Percentiles rank a stretch among this genome's conserved stretches.
Evolutionary conservation across 108 stramenopile genomes (phyloP).

Genomic region (Epipyxis sp.): DNA sequence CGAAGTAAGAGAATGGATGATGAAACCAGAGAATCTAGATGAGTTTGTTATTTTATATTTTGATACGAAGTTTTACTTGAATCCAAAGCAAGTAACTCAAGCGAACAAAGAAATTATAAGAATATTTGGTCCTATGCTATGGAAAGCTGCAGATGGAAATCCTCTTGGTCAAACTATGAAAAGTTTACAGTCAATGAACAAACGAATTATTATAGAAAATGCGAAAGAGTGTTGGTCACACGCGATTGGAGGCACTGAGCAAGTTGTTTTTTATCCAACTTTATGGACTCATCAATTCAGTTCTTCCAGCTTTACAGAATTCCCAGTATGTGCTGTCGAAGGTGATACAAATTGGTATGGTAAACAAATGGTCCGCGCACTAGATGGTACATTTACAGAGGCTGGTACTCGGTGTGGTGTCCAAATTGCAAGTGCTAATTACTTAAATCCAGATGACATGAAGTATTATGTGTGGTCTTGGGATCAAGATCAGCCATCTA

Average conservation of each 20-base stretch:
- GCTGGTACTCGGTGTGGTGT: background rate
- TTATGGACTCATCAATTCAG: background rate
- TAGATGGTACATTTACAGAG: background rate
- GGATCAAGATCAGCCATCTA: background rate
- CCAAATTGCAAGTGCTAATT: background rate
- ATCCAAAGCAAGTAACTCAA: background rate
- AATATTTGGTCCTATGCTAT: background rate
- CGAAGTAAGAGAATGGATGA: background rate
- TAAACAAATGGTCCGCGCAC: background rate
- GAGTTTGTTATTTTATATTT: constrained; percentile 2
- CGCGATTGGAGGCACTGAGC: background rate
- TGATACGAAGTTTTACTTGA: background rate
- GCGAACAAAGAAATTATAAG: background rate
- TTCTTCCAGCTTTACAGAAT: background rate
- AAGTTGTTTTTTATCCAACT: background rate
- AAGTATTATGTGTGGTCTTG: background rate
- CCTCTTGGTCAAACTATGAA: background rate
- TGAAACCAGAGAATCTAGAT: background rate
- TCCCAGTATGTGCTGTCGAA: background rate
- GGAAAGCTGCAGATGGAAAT: background rate
- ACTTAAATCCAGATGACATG: constrained; percentile 1
- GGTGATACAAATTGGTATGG: constrained; percentile 1
- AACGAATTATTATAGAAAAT: background rate
- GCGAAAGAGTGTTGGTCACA: background rate
- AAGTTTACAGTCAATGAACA: background rate